phyloP scores from a whole-genome alignment of 257 asterid genomes.

The Nicotiana knightiana region DNA sequence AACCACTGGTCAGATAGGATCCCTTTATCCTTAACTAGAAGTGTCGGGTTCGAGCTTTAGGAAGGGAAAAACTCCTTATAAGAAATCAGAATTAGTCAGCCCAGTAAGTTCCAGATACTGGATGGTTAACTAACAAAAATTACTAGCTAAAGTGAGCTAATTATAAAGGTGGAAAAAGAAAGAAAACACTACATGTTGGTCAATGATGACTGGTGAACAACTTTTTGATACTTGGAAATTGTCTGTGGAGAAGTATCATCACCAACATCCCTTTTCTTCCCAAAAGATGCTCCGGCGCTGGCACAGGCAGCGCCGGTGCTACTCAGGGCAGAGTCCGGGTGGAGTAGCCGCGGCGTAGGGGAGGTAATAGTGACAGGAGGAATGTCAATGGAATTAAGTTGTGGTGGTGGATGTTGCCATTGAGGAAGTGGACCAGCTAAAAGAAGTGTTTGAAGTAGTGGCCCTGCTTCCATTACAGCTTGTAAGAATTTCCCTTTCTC shows the following conservation, averaged over 20 bases:
- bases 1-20: neutral
- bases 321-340: conserved; percentile 45
- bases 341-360: conserved; percentile 25
- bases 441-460: conserved; percentile 79
- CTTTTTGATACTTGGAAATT: conserved; percentile 52
- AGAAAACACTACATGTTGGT: conserved; percentile 28
- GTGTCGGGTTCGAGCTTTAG: neutral
- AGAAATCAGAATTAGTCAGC: neutral
- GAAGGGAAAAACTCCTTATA: too few species aligned
- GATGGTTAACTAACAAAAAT: neutral
- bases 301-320: conserved; percentile 29
- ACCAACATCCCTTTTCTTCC: conserved; percentile 5
- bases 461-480: conserved; percentile 94
- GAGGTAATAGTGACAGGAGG: conserved; percentile 81
- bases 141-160: conserved; percentile 8
- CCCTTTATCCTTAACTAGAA: neutral
- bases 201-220: conserved; percentile 71
- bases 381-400: conserved; percentile 72
- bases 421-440: conserved; percentile 95
- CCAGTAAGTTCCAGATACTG: neutral
- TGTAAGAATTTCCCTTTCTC: conserved; percentile 78
- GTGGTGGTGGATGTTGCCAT: conserved; percentile 99
- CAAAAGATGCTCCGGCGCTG: neutral
- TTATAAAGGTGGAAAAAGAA: neutral
- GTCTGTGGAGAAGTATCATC: conserved; percentile 32